Base-by-base conservation (phyloP, 2,329 filamentous ascomycete genomes). In the Bipolaris sorokiniana region DNA sequence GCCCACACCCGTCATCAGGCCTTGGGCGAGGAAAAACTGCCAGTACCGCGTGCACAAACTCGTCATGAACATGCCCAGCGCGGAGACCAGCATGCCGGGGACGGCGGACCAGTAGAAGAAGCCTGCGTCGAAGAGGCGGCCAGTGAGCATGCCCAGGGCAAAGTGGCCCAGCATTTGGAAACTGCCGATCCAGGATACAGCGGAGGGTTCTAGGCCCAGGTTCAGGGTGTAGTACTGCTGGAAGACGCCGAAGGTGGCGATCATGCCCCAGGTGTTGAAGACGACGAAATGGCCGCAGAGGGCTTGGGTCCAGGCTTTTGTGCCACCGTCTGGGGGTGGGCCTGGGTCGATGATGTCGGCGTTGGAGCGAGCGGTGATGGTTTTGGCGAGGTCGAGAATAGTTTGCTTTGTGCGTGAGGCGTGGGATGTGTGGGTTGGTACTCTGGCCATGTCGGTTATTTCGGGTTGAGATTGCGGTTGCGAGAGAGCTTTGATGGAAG, bases 111-210 rank as follows among this genome's bases (percentile, higher is more conserved):
- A 73, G 58, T 80, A 77, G 67, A 83, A 84, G 48, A 79, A 81
- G 2, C 82, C 82, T 1, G 80, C 82, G 67, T 84, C 82, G 0
- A 82, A 80, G 7, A 81, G 77, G 3, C 82, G 79, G 5, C 82
- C 82, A 3, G 80, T 80, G 49, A 83, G 78, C 23, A 81, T 81
- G 34, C 82, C 81, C 34, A 83, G 73, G 45, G 79, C 78, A 65
- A 83, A 84, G 36, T 83, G 78, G 7, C 81, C 68, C 38, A 82
- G 80, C 65, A 83, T 80, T 61, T 83, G 81, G 47, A 83, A 74
- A 38, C 78, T 81, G 1, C 82, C 82, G 1, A 84, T 79, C 82
- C 82, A 84, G 0, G 81, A 81, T 9, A 84, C 81, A 31, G 81
- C 79, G 0, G 79, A 81, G 1, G 70, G 67, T 18, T 73, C 65